Evolutionary conservation across 306 rosid species (phyloP).

Genomic region (Hylodesmum podocarpum): DNA sequence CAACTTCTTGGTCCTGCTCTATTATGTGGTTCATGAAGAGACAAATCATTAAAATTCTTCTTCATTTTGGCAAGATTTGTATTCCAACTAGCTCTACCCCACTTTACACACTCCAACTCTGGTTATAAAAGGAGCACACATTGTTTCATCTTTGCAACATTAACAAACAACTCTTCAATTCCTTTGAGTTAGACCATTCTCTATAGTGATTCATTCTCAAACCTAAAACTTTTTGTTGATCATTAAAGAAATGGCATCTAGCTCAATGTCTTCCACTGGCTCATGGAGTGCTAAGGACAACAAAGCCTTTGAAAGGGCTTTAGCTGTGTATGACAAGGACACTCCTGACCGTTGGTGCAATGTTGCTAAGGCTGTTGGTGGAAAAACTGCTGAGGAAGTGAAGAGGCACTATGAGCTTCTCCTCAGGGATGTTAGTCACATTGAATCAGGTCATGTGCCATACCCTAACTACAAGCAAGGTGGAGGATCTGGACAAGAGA

Average conservation of each 20-base stretch:
- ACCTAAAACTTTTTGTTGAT: neutral
- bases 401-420: constrained; percentile 79
- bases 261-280: constrained; percentile 64
- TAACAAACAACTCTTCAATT: constrained; percentile 28
- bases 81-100: constrained; percentile 57
- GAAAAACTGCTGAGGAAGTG: constrained; percentile 77
- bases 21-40: constrained; percentile 53
- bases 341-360: constrained; percentile 89
- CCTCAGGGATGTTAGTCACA: constrained; percentile 63
- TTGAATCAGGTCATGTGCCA: constrained; percentile 74
- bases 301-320: constrained; percentile 87
- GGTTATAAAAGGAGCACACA: constrained; percentile 54
- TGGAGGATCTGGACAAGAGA: constrained; percentile 41
- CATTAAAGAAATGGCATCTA: constrained; percentile 58
- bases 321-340: constrained; percentile 82
- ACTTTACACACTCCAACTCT: constrained; percentile 25
- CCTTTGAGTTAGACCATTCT: neutral
- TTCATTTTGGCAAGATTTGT: constrained; percentile 36
- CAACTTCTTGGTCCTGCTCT: constrained; percentile 43
- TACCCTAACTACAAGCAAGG: constrained; percentile 65
- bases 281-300: constrained; percentile 86
- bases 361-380: constrained; percentile 76
- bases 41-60: constrained; percentile 67
- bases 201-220: neutral
- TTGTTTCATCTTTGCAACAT: constrained; percentile 35